Evolutionary conservation across 768 basidiomycete species (phyloP).

Genomic region (Gymnopilus junonius): DNA sequence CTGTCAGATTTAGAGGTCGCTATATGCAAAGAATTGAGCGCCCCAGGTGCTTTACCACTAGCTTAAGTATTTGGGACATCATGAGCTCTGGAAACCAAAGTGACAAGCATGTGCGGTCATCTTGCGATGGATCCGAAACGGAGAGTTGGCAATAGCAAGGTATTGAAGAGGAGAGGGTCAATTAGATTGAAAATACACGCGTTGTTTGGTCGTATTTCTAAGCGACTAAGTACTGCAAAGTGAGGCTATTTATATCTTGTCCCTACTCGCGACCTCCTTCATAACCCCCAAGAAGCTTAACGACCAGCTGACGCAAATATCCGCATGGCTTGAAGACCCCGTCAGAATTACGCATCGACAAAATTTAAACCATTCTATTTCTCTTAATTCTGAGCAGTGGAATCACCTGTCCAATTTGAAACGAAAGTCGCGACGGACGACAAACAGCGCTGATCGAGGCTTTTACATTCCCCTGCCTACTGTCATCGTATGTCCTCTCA

Average conservation of each 20-base stretch:
- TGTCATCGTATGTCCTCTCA: background rate
- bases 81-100: too few relatives aligned
- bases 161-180: too few relatives aligned
- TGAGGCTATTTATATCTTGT: background rate
- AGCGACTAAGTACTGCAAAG: background rate
- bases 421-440: background rate
- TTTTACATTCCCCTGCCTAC: background rate
- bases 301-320: background rate
- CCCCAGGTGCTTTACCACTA: too few relatives aligned
- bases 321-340: background rate
- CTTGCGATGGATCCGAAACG: too few relatives aligned
- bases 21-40: too few relatives aligned
- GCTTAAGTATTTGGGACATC: too few relatives aligned
- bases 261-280: background rate
- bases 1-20: too few relatives aligned
- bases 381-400: background rate
- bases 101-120: too few relatives aligned
- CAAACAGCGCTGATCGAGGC: background rate
- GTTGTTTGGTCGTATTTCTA: background rate
- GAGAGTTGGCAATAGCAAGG: too few relatives aligned
- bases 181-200: background rate
- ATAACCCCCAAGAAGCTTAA: background rate
- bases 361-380: background rate
- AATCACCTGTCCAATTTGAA: background rate
- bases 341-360: background rate